These are phyloP conservation scores for Cryphonectria radicalis DNA, from an alignment of 2,329 filamentous ascomycete genomes.

Conservation along the genomic window DNA sequence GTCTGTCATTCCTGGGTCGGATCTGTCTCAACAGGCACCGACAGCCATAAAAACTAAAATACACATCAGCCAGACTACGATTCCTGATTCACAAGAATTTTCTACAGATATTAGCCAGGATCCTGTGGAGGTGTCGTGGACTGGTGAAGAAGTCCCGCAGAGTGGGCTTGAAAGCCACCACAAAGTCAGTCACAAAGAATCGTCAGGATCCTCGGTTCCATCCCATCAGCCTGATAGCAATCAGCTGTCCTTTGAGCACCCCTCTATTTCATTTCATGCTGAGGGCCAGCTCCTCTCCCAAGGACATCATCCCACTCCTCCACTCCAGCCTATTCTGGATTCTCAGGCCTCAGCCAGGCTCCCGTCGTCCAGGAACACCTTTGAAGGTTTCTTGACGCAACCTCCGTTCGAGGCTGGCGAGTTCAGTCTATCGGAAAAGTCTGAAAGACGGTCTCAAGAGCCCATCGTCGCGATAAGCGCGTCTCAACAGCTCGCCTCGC, in stretches of 20 bases:
- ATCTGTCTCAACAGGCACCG: not conserved
- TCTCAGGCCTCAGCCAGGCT: not conserved
- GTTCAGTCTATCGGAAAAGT: not conserved
- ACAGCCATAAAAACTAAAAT: constrained; percentile 18
- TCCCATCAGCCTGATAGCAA: constrained; percentile 25
- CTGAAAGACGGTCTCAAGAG: not conserved
- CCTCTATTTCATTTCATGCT: not conserved
- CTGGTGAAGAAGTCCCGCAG: constrained; percentile 34
- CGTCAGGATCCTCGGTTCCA: constrained; percentile 23
- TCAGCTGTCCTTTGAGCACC: constrained; percentile 21
- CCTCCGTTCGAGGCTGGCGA: constrained; percentile 21
- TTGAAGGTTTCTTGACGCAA: constrained; percentile 27
- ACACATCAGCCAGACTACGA: constrained; percentile 41
- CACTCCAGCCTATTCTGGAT: not conserved
- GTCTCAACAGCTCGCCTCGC: constrained; percentile 3
- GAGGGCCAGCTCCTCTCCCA: constrained; percentile 3
- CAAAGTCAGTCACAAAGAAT: constrained; percentile 9
- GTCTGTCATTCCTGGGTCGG: constrained; percentile 1
- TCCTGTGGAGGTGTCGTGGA: constrained; percentile 28
- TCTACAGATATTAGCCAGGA: constrained; percentile 23
- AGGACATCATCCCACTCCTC: not conserved
- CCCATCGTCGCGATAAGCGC: not conserved
- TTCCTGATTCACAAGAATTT: constrained; percentile 50
- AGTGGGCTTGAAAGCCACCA: constrained; percentile 3
- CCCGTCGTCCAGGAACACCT: constrained; percentile 4